Conservation (phyloP, 176 grass and related monocot genomes). For the Panicum miliaceum region DNA sequence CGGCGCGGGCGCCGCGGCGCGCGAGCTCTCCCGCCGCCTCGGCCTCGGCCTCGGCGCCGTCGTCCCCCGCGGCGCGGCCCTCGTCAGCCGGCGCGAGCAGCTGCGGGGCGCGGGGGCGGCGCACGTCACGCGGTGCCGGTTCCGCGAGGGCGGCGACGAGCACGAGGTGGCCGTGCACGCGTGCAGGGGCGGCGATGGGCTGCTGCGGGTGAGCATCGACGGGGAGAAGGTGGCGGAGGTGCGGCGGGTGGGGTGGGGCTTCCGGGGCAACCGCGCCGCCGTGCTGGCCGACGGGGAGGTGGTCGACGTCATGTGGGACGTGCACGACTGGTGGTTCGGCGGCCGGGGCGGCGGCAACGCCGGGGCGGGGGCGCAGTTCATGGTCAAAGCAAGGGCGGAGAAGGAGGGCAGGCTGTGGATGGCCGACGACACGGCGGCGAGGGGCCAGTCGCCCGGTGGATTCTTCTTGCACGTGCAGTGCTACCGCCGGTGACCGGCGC, state of each 20-base stretch:
- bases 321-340: constrained; percentile 88
- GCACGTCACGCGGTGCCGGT: constrained; percentile 62
- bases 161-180: constrained; percentile 69
- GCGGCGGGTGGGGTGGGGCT: constrained; percentile 63
- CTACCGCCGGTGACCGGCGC: constrained; percentile 45
- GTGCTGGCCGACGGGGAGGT: constrained; percentile 65
- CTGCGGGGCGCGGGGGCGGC: constrained; percentile 37
- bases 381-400: constrained; percentile 68
- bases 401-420: constrained; percentile 76
- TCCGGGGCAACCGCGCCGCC: constrained; percentile 71
- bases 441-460: constrained; percentile 29
- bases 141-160: constrained; percentile 64
- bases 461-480: constrained; percentile 69
- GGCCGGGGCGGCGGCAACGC: not conserved
- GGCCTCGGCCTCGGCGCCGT: not conserved
- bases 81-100: constrained; percentile 68
- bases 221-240: constrained; percentile 69
- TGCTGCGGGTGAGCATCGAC: constrained; percentile 70
- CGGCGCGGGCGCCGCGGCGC: constrained; percentile 34
- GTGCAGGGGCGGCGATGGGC: constrained; percentile 53
- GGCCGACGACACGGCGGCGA: constrained; percentile 48
- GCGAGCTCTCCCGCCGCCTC: constrained; percentile 58
- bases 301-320: constrained; percentile 91
- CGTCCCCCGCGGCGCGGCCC: constrained; percentile 16
- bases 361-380: constrained; percentile 62